A percentile compares a stretch with the other conserved stretches of the same genome.
phyloP scores from a whole-genome alignment of 345 rosid genomes.

The Eucalyptus dawsonii region DNA sequence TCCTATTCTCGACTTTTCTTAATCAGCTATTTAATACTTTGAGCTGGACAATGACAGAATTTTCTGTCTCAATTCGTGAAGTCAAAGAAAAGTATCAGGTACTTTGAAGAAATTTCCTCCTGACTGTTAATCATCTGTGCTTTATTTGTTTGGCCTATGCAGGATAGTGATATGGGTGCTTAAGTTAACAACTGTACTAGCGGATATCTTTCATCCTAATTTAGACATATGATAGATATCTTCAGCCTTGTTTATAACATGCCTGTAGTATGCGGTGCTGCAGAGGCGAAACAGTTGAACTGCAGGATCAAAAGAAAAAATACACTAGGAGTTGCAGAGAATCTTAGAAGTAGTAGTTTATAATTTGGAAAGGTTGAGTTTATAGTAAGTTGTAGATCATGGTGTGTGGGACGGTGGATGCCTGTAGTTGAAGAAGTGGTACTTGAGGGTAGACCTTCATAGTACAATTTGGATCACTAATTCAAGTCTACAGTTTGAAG shows the following conservation, averaged over 20 bases:
- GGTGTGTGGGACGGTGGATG: neutral
- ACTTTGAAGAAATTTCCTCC: neutral
- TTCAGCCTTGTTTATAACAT: neutral
- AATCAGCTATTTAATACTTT: conserved; percentile 90
- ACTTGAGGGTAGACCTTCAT: neutral
- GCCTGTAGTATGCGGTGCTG: neutral
- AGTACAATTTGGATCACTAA: neutral
- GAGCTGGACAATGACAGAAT: conserved; percentile 98
- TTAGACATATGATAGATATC: neutral
- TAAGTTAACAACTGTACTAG: neutral
- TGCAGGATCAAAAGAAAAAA: neutral
- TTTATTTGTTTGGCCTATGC: neutral
- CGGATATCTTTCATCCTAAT: neutral
- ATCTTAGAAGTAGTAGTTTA: neutral
- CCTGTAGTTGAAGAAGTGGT: neutral
- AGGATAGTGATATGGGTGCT: neutral
- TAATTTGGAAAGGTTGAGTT: neutral
- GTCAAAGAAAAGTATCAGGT: conserved; percentile 98
- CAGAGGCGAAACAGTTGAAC: neutral
- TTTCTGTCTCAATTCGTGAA: conserved; percentile 86
- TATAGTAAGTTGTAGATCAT: neutral
- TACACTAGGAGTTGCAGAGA: neutral
- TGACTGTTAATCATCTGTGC: neutral
- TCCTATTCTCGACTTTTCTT: conserved; percentile 73
- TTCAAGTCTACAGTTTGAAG: neutral